phyloP scores from a whole-genome alignment of 805 yeast genomes.

The Sugiyamaella americana region DNA sequence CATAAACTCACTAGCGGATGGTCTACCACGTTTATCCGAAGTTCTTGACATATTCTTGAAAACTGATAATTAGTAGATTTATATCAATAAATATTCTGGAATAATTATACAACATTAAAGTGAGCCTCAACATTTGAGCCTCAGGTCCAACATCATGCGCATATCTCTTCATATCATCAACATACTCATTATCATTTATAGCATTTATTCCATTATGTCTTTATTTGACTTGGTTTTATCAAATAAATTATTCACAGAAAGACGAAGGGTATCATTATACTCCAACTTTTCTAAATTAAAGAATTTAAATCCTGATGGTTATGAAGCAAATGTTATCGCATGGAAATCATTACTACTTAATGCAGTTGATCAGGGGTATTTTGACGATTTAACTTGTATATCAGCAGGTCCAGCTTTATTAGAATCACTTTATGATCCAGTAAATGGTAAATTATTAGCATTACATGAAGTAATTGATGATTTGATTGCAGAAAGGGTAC shows the following conservation, averaged over 20 bases:
- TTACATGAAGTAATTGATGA: constrained; percentile 28
- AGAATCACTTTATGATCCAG: constrained; percentile 21
- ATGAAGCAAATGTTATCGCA: constrained; percentile 42
- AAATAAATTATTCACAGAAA: constrained; percentile 34
- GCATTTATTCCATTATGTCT: no score
- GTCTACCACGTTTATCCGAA: background rate
- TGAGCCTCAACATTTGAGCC: no score
- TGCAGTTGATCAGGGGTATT: constrained; percentile 24
- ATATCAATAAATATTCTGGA: no score
- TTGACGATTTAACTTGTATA: constrained; percentile 27
- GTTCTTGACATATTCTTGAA: no score
- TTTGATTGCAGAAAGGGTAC: constrained; percentile 22
- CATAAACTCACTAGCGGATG: background rate
- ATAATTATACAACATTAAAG: no score
- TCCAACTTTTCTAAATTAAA: constrained; percentile 42
- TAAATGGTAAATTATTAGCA: constrained; percentile 30
- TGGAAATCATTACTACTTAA: constrained; percentile 39
- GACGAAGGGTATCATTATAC: constrained; percentile 43
- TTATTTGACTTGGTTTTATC: background rate
- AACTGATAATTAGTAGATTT: no score
- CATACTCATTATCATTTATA: no score
- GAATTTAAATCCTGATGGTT: constrained; percentile 44
- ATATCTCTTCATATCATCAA: no score
- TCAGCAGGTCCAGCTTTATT: constrained; percentile 24
- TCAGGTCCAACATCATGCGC: no score